Evolutionary conservation across 192 early-diverging fungal genomes (phyloP).

Genomic region (Backusella circina): DNA sequence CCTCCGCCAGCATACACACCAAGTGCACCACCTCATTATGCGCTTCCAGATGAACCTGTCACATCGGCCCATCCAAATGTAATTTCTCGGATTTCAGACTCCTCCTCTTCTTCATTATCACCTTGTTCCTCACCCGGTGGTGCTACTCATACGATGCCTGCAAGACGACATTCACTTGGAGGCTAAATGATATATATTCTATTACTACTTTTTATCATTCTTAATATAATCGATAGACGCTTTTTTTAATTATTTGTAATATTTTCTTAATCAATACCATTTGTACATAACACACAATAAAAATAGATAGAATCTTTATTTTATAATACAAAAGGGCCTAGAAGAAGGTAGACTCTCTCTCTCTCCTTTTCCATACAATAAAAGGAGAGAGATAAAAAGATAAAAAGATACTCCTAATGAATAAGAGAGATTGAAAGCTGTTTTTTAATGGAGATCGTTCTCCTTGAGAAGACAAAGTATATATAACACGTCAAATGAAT

Average conservation of each 20-base stretch:
- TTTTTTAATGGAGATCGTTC: background rate
- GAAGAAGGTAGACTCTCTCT: too few relatives aligned
- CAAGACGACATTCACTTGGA: background rate
- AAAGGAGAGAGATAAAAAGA: background rate
- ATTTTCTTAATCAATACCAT: too few relatives aligned
- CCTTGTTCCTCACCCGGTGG: background rate
- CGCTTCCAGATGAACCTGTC: background rate
- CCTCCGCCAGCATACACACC: slow-evolving; percentile 30
- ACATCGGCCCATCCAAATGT: background rate
- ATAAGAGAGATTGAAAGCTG: background rate
- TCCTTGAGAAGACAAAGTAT: background rate
- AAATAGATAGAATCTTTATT: too few relatives aligned
- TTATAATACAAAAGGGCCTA: too few relatives aligned
- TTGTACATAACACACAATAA: too few relatives aligned
- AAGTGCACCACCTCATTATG: slow-evolving; percentile 23
- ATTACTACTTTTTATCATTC: too few relatives aligned
- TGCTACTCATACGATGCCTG: background rate
- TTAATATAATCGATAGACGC: too few relatives aligned
- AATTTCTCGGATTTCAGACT: slow-evolving; percentile 17
- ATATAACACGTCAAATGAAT: background rate
- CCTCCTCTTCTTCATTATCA: slow-evolving; percentile 6
- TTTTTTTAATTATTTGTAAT: too few relatives aligned
- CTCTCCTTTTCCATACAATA: background rate
- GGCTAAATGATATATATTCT: background rate
- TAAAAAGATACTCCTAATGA: background rate